phyloP scores from a whole-genome alignment of 306 rosid species.

The Pyrus betulifolia region DNA sequence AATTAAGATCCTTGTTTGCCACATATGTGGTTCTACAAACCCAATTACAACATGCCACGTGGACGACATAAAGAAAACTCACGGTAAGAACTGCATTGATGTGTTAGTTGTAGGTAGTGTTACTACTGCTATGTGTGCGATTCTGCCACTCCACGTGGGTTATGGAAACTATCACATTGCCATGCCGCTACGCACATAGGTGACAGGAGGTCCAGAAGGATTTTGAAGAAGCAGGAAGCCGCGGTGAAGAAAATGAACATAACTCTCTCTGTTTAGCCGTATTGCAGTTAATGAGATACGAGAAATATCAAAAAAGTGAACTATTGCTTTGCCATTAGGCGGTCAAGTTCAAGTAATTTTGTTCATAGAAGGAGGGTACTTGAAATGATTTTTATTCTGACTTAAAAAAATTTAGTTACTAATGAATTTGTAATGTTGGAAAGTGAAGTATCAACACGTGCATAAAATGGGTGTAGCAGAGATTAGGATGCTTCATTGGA shows the following conservation, averaged over 20 bases:
- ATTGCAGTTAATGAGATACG: background rate
- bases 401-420: too few relatives aligned
- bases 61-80: too few relatives aligned
- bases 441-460: too few relatives aligned
- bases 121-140: slow-evolving; percentile 58
- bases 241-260: background rate
- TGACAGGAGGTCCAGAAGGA: background rate
- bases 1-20: too few relatives aligned
- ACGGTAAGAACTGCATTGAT: too few relatives aligned
- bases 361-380: background rate
- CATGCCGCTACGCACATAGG: slow-evolving; percentile 13
- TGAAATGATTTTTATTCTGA: background rate
- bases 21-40: too few relatives aligned
- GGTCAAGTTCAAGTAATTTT: background rate
- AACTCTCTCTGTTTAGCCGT: background rate
- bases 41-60: too few relatives aligned
- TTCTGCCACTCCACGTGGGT: slow-evolving; percentile 23
- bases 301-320: background rate
- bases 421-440: too few relatives aligned
- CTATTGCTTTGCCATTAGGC: background rate
- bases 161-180: slow-evolving; percentile 26
- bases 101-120: slow-evolving; percentile 32
- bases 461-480: too few relatives aligned
- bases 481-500: too few relatives aligned
- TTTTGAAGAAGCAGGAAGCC: too few relatives aligned